Conservation (phyloP, 108 stramenopile species). For the Epithemia pelagica region DNA sequence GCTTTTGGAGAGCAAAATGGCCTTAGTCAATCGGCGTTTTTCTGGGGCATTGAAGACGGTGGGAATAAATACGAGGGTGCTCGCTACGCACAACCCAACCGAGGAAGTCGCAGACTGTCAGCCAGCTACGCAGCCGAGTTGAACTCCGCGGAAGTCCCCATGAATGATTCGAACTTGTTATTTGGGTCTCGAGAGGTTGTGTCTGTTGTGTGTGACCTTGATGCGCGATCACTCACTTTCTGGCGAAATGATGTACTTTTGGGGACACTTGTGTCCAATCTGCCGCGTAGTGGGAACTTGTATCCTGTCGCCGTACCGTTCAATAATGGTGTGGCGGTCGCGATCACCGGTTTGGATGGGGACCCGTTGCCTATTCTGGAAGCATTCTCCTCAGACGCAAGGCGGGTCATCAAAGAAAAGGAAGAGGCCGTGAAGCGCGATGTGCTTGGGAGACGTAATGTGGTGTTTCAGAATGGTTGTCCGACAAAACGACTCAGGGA, state of each 20-base stretch:
- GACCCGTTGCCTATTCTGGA: constrained; percentile 19
- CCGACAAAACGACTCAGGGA: constrained; percentile 12
- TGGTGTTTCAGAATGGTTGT: constrained; percentile 17
- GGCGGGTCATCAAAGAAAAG: constrained; percentile 2
- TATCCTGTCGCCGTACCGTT: constrained; percentile 41
- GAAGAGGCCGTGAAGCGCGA: constrained; percentile 8
- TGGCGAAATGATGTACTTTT: constrained; percentile 29
- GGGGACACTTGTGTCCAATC: constrained; percentile 33
- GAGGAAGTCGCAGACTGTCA: constrained; percentile 5
- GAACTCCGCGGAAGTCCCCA: constrained; percentile 12
- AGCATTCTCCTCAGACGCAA: background rate
- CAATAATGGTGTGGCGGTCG: constrained; percentile 32
- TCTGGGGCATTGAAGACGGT: constrained; percentile 46
- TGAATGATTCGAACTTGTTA: constrained; percentile 24
- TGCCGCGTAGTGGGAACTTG: constrained; percentile 26
- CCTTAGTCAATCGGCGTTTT: constrained; percentile 35
- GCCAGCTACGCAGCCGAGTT: constrained; percentile 16
- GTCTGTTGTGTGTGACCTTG: constrained; percentile 33
- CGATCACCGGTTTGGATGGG: constrained; percentile 29
- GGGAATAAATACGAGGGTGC: constrained; percentile 38
- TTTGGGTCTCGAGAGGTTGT: constrained; percentile 38
- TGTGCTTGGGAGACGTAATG: constrained; percentile 3
- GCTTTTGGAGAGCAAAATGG: constrained; percentile 29
- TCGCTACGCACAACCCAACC: constrained; percentile 2
- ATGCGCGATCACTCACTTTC: constrained; percentile 30